Conservation (phyloP, 73 alveolate species). For the Diophrys appendiculata region DNA sequence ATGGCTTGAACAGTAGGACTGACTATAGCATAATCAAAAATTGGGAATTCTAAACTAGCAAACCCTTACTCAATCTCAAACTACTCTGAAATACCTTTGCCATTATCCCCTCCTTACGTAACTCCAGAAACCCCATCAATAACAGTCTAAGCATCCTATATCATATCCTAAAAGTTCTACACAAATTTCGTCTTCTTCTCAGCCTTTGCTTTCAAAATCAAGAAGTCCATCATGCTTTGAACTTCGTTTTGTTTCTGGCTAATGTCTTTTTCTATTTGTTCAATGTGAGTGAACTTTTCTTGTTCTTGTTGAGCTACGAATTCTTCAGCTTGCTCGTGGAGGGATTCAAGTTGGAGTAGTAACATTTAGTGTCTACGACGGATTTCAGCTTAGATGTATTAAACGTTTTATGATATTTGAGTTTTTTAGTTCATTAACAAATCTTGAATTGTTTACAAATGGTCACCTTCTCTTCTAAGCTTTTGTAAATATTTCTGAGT, state of each 20-base stretch:
- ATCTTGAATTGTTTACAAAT: not conserved
- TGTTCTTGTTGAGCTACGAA: not conserved
- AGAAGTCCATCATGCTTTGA: not conserved
- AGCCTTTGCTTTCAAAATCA: not conserved
- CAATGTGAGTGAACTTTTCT: not conserved
- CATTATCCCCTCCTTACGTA: not conserved
- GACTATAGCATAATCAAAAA: not conserved
- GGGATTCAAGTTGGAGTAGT: not conserved
- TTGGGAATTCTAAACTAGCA: not conserved
- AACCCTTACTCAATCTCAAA: not conserved
- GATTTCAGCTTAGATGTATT: not conserved
- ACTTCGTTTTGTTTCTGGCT: too few species aligned
- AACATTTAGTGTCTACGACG: not conserved
- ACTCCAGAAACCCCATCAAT: not conserved
- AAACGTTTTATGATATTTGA: not conserved
- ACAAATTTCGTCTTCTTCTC: not conserved
- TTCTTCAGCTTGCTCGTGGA: not conserved
- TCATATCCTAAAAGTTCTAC: not conserved
- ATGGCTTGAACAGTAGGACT: not conserved
- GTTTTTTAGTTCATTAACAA: too few species aligned
- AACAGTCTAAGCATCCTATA: not conserved
- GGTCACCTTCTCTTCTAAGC: not conserved
- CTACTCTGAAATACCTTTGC: too few species aligned
- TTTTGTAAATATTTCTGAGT: too few species aligned
- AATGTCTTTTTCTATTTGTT: not conserved